Evolutionary conservation across 371 early-diverging fungal species (phyloP), one percentile per base, ranked within the genome.

Genomic region (Mucor velutinosus): DNA sequence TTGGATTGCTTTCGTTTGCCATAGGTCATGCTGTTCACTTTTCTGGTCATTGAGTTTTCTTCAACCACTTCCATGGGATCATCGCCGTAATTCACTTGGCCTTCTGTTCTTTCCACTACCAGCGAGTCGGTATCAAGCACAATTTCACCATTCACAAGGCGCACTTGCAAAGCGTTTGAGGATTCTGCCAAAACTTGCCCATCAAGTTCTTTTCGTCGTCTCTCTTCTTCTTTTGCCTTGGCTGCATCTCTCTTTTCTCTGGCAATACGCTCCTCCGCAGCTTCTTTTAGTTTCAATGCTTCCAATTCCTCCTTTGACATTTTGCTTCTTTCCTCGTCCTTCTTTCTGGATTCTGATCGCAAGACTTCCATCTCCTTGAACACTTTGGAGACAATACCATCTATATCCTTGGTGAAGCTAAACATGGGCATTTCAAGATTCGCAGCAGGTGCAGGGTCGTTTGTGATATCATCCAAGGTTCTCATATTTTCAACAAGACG

Each of bases 41-140:
- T 77, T 58, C 77, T 78, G 2, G 86, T 78, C 61, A 76, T 77
- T 0, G 82, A 70, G 0, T 79, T 86, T 78, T 93, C 93, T 68
- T 90, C 93, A 1, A 92, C 88, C 0, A 87, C 76, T 70, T 93
- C 91, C 82, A 89, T 75, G 0, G 82, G 73, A 11, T 71, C 83
- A 7, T 73, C 71, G 3, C 76, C 61, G 33, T 64, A 60, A 10
- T 80, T 75, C 10, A 70, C 35, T 8, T 76, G 77, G 10, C 79
- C 76, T 45, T 82, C 80, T 33, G 51, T 43, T 72, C 73, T 65
- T 41, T 69, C 64, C 7, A 73, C 60, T 3, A 62, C 62, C 35
- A 91, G 70, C 6, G 91, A 88, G 25, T 83, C 85, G 35, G 76
- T 72, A 70, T 92, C 93, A 65, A 92, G 67, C 7, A 84, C 86